These are phyloP conservation scores for Skeletonema marinoi DNA, from an alignment of 108 stramenopile genomes.

Conservation along the genomic window DNA sequence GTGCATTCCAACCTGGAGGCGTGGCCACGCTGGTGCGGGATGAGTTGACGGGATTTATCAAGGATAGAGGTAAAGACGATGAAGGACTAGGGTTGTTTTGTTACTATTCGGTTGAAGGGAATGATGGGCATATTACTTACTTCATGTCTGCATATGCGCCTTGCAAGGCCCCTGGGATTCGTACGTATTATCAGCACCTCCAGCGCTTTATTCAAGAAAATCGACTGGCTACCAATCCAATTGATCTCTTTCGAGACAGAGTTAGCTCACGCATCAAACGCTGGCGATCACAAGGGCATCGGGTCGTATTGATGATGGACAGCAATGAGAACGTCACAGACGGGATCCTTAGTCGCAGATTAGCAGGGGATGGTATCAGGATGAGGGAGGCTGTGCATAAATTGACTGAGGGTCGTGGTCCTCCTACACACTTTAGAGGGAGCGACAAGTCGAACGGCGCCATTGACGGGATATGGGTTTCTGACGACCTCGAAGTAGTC, in stretches of 20 bases:
- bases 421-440: not conserved
- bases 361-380: not conserved
- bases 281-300: not conserved
- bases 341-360: not conserved
- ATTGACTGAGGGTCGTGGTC: not conserved
- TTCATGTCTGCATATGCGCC: not conserved
- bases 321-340: slow-evolving; percentile 12
- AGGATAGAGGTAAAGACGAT: not conserved
- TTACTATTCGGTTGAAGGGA: not conserved
- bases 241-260: not conserved
- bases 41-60: not conserved
- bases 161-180: not conserved
- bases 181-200: slow-evolving; percentile 5
- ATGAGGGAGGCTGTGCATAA: not conserved
- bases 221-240: not conserved
- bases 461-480: not conserved
- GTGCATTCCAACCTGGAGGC: not conserved
- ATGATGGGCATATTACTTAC: not conserved
- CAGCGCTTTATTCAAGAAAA: slow-evolving; percentile 5
- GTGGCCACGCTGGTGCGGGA: not conserved
- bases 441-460: not conserved
- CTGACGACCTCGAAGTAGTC: not conserved
- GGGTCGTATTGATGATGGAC: slow-evolving; percentile 14
- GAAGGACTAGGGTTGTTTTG: not conserved
- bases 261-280: not conserved